Base-by-base conservation (phyloP, 108 stramenopile species). In the Parmales sp. region DNA sequence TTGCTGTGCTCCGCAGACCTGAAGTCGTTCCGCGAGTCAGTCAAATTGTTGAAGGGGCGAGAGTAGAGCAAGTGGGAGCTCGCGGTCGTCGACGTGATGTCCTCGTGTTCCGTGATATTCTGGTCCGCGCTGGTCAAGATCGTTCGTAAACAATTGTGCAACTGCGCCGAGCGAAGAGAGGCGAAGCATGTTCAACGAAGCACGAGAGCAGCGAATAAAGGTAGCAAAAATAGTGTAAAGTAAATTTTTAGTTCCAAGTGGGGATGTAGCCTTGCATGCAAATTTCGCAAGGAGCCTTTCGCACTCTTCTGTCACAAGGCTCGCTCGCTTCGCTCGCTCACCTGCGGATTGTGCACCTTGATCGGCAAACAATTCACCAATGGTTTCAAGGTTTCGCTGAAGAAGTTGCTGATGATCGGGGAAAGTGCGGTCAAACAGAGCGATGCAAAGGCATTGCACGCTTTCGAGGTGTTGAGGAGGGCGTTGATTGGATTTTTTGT, bases 1-100 rank as follows among this genome's bases (percentile, higher is more conserved):
- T 67, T 65, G 16, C 69, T 71, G 48, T 82, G 75, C 67, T 78
- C 78, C 8, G 60, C 60, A 7, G 83, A 75, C 28, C 72, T 74
- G 67, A 76, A 91, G 49, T 87, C 84, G 68, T 91, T 86, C 36
- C 86, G 73, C 6, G 84, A 87, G 80, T 91, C 90, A 18, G 85
- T 72, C 19, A 77, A 73, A 31, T 76, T 63, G 66, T 89, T 78
- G 76, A 91, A 91, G 0, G 88, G 86, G 80, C 84, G 19, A 90
- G 76, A 34, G 87, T 78, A 0, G 90, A 80, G 2, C 67, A 81
- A 39, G 80, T 67, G 23, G 68, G 16, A 9, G 13, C 43, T 16
- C 43, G 43, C 43, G 43, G 43, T 51, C 41, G 41, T 37, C 26
- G 45, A 45, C 11, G 26, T 49, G 13, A 26, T 20, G 50, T 51